A percentile compares a stretch with the other conserved stretches of the same genome.
These are phyloP conservation scores for Diaporthe vexans DNA, from an alignment of 2,329 filamentous ascomycete species.

Conservation along the genomic window DNA sequence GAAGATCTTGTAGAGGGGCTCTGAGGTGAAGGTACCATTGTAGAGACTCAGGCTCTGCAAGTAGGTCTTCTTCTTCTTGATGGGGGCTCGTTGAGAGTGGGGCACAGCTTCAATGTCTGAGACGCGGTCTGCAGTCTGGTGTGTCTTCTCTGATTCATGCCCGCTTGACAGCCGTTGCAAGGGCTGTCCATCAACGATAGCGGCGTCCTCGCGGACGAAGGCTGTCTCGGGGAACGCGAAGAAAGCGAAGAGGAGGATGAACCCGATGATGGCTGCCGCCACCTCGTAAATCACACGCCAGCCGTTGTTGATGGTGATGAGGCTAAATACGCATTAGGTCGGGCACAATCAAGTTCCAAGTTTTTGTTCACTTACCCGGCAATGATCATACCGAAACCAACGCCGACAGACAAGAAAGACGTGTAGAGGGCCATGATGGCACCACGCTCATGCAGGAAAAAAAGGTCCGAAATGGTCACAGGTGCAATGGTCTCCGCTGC, in stretches of 20 bases:
- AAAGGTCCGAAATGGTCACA: conserved; percentile 67
- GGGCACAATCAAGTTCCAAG: neutral
- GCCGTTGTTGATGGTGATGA: conserved; percentile 62
- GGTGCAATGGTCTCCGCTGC: conserved; percentile 66
- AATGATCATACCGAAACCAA: conserved; percentile 58
- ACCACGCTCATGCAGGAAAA: conserved; percentile 70
- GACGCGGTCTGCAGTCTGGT: conserved; percentile 34
- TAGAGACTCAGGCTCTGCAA: conserved; percentile 57
- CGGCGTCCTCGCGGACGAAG: conserved; percentile 53
- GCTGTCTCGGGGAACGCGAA: conserved; percentile 70
- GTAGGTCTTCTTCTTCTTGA: conserved; percentile 49
- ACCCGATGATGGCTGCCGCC: conserved; percentile 63
- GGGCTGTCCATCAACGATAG: conserved; percentile 42
- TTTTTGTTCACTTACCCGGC: conserved; percentile 50
- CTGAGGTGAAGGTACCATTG: conserved; percentile 57
- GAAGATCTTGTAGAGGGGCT: conserved; percentile 62
- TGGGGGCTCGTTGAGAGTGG: neutral
- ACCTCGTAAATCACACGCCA: conserved; percentile 69
- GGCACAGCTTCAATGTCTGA: conserved; percentile 42
- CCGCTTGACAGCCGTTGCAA: conserved; percentile 42
- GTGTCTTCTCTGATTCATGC: conserved; percentile 37
- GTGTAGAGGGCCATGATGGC: conserved; percentile 63
- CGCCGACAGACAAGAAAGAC: conserved; percentile 57
- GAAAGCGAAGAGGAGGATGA: conserved; percentile 61
- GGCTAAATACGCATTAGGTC: conserved; percentile 46